Base-by-base conservation (phyloP, 805 yeast genomes). In the Groenewaldozyma tartarivorans region DNA sequence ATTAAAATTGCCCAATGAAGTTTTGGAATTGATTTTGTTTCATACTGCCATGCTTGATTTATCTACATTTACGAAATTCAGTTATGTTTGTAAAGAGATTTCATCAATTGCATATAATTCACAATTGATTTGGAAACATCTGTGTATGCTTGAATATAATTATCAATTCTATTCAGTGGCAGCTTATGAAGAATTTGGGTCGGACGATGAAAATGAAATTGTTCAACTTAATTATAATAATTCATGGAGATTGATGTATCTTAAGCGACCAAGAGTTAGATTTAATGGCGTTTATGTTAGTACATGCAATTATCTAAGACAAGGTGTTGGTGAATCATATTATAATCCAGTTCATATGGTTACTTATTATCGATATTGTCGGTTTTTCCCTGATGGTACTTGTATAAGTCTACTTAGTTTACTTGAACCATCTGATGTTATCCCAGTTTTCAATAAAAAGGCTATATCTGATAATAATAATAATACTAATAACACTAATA, bases 221-320 rank as follows among this genome's bases (percentile, higher is more conserved):
- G 40, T 42, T 17, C 36, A 38, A n/a, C 36, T 33, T 27, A 33
- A 39, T 26, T 45, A 37, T 38, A 33, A 40, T 6, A 32, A 34
- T 19, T 41, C 41, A 11, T 72, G 72, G 71, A 60, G 70, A 46
- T 48, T 52, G 17, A 75, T 81, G 84, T 64, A 75, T 33, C 52
- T 59, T 33, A 70, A 72, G 29, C 64, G 95, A 31, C 96, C 96
- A 0, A 81, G 79, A 51, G 52, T 88, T 26, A 81, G 90, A 53
- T 84, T 75, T 57, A 68, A 76, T 40, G 98, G 98, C 1, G 70
- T 86, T 16, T 90, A 90, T 52, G 82, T 90, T 18, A 79, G 94
- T 51, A 82, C 79, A 16, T 83, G 88, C 39, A 82, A 82, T 46
- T 88, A 87, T 60, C 74, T 81, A 49, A 72, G 94, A 41, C 86